A percentile compares a stretch with the other conserved stretches of the same genome.
Conservation (phyloP, 169 alveolate genomes). For the Perkinsus olseni region DNA sequence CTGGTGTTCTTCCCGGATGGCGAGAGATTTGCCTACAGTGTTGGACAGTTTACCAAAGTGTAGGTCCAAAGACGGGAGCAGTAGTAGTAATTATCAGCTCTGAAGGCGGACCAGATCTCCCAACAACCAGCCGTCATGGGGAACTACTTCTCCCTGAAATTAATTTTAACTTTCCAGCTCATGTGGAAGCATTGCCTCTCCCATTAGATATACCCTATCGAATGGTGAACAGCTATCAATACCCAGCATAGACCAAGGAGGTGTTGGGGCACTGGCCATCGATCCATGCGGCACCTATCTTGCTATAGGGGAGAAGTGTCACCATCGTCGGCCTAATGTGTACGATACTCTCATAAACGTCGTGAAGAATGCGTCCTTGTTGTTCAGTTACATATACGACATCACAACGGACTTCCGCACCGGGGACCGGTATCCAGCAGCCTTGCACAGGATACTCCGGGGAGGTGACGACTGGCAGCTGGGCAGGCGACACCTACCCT, state of each 20-base stretch:
- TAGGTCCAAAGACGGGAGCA: background rate
- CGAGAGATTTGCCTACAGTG: constrained; percentile 43
- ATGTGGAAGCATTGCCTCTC: too few species aligned
- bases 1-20: constrained; percentile 47
- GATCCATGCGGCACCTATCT: constrained; percentile 61
- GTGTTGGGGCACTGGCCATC: constrained; percentile 72
- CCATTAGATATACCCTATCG: constrained; percentile 43
- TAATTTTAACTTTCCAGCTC: too few species aligned
- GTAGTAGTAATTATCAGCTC: constrained; percentile 36
- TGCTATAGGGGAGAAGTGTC: constrained; percentile 75
- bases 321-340: constrained; percentile 55
- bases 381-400: background rate
- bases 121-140: too few species aligned
- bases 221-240: background rate
- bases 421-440: background rate
- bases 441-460: constrained; percentile 2
- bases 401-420: background rate
- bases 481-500: background rate
- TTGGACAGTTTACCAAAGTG: constrained; percentile 57
- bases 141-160: too few species aligned
- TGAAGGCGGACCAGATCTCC: too few species aligned
- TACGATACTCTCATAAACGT: constrained; percentile 33
- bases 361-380: too few species aligned
- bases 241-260: constrained; percentile 46
- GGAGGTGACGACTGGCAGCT: constrained; percentile 7